These are phyloP conservation scores for Penicillium psychrosexuale DNA, from an alignment of 2,329 filamentous ascomycete species.

Conservation along the genomic window DNA sequence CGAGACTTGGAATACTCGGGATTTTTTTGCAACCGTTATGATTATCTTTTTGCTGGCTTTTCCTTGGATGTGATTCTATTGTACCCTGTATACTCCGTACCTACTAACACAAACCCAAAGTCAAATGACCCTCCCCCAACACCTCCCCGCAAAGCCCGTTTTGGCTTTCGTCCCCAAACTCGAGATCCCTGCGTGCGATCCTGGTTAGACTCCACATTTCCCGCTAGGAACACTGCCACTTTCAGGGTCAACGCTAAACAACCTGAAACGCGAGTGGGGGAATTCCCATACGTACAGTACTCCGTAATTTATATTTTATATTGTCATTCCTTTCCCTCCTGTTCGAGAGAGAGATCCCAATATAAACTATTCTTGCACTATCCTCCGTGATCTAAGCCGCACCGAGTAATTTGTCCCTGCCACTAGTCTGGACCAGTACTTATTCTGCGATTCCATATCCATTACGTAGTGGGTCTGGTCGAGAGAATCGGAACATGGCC, in stretches of 20 bases:
- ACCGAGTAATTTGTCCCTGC: not conserved
- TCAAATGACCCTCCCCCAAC: conserved; percentile 8
- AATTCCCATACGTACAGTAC: not conserved
- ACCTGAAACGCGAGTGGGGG: conserved; percentile 29
- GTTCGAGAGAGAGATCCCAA: not conserved
- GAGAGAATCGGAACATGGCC: not conserved
- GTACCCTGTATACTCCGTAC: too few relatives aligned
- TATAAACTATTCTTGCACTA: not conserved
- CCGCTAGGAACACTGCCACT: conserved; percentile 29
- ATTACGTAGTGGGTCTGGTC: conserved; percentile 1
- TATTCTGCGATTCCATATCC: not conserved
- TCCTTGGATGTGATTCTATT: too few relatives aligned
- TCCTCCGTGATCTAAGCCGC: not conserved
- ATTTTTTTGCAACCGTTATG: not conserved
- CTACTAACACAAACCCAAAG: not conserved
- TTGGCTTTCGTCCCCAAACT: conserved; percentile 14
- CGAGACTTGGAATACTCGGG: not conserved
- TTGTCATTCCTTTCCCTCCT: not conserved
- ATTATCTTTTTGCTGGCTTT: too few relatives aligned
- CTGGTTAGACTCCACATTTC: conserved; percentile 22
- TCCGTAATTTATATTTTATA: not conserved
- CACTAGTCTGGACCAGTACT: not conserved
- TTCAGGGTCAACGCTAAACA: conserved; percentile 33
- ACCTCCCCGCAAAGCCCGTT: conserved; percentile 30
- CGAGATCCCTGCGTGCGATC: conserved; percentile 34